A percentile compares a stretch with the other conserved stretches of the same genome.
Evolutionary conservation across 345 rosid species (phyloP).

Genomic region (Hibiscus tridactylites): DNA sequence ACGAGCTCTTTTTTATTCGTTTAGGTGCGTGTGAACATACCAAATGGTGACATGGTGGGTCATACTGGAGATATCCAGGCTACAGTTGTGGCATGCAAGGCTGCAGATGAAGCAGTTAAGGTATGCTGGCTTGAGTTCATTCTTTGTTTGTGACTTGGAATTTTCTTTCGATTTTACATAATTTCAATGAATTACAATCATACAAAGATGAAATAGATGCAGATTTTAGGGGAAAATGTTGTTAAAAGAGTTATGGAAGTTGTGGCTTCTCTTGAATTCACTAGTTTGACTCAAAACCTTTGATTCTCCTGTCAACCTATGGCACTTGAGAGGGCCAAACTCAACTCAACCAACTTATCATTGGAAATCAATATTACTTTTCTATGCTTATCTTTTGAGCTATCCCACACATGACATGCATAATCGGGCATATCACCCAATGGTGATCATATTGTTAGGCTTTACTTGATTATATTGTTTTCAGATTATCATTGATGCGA

Average conservation of each 20-base stretch:
- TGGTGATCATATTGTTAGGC: not conserved
- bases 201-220: not conserved
- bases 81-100: slow-evolving; percentile 79
- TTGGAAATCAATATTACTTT: not conserved
- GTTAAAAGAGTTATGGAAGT: not conserved
- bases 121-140: slow-evolving; percentile 26
- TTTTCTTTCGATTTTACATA: not conserved
- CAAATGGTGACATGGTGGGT: slow-evolving; percentile 97
- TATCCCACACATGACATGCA: not conserved
- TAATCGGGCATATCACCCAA: not conserved
- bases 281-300: not conserved
- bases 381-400: not conserved
- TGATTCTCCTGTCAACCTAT: not conserved
- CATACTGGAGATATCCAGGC: slow-evolving; percentile 92
- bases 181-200: not conserved
- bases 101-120: slow-evolving; percentile 86
- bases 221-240: not conserved
- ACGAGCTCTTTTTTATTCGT: not conserved
- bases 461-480: not conserved
- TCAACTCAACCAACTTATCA: not conserved
- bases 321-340: not conserved
- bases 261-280: not conserved
- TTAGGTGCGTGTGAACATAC: slow-evolving; percentile 84
- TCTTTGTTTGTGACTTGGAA: not conserved
- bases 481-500: slow-evolving; percentile 83